Conservation (phyloP, 163 green algal species). For the Prototheca wickerhamii region DNA sequence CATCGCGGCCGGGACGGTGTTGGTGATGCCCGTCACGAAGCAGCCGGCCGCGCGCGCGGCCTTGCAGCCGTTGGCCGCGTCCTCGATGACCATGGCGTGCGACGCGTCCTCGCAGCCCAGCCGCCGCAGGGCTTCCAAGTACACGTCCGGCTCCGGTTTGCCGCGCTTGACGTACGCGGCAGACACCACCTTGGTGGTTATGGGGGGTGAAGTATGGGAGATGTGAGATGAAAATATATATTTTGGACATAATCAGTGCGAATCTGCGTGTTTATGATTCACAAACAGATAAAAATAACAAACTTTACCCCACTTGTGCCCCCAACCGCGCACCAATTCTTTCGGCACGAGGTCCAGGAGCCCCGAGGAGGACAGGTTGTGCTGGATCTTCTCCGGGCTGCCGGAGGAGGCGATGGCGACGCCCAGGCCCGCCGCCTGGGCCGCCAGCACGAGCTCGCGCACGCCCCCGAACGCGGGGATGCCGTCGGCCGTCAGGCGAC, state of each 20-base stretch:
- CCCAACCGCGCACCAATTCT: constrained; percentile 1
- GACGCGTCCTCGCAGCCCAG: constrained; percentile 32
- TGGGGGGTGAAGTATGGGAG: no score
- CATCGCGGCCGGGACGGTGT: constrained; percentile 42
- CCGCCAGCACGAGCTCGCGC: constrained; percentile 27
- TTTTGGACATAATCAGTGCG: no score
- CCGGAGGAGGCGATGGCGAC: constrained; percentile 33
- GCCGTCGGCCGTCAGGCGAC: constrained; percentile 44
- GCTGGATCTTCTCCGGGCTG: constrained; percentile 38
- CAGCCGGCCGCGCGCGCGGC: constrained; percentile 44
- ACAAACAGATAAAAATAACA: no score
- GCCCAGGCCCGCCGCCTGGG: constrained; percentile 18
- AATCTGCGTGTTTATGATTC: no score
- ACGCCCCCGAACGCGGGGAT: constrained; percentile 41
- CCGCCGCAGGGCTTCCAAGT: constrained; percentile 49
- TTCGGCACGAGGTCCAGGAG: constrained; percentile 26
- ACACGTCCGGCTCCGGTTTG: constrained; percentile 68
- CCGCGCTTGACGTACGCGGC: constrained; percentile 44
- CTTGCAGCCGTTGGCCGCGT: constrained; percentile 55
- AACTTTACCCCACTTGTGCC: no score
- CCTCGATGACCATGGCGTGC: constrained; percentile 43
- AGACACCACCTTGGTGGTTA: constrained; percentile 25
- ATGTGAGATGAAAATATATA: no score
- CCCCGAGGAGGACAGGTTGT: constrained; percentile 37
- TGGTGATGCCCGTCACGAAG: constrained; percentile 51